Base-by-base conservation (phyloP, 2,329 filamentous ascomycete species). In the Penicillium sp. region DNA sequence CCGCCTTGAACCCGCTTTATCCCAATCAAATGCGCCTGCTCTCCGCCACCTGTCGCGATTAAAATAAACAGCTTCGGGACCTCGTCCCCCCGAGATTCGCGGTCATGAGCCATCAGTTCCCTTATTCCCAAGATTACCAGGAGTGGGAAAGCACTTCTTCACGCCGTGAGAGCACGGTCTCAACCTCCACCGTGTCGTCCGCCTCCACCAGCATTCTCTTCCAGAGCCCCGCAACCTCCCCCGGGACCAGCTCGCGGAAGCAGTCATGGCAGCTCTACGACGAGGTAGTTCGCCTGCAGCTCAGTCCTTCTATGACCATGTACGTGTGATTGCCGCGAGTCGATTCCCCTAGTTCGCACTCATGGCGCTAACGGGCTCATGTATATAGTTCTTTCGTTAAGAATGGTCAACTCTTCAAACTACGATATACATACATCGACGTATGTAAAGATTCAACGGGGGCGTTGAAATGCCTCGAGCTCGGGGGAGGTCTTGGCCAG, bases 351-450 rank as follows among this genome's bases (percentile, higher is more conserved):
- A 2, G 41, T 13, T 13, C 2, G 24, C 16, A 5, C 18, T 4
- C 18, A n/a, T 31, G 19, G n/a, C 37, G 19, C 56, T 64, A 49
- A 62, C 22, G n/a, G 10, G 19, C 33, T 14, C 19, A 7, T 41
- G 37, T 16, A n/a, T 19, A 46, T 16, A 77, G 75, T 51, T 76
- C 76, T 1, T 78, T 79, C 54, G 66, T 75, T 19, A 74, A 75
- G 47, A 73, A 70, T 43, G 70, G 67, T 19, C 73, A 75, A 52
- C 56, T 77, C 5, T 79, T 79, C 66, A 77, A 75, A 56, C 56
- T 79, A 31, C 74, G 70, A 52, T 78, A 77, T 54, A 69, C 66
- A 2, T 73, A 67, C 50, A 74, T 79, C 58, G 74, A 77, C 54
- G 69, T 79, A 36, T 73, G 72, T 60, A 78, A 77, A 55, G 75